A percentile compares a stretch with the other conserved stretches of the same genome.
Evolutionary conservation across 306 rosid species (phyloP).

Genomic region (Malus orientalis): DNA sequence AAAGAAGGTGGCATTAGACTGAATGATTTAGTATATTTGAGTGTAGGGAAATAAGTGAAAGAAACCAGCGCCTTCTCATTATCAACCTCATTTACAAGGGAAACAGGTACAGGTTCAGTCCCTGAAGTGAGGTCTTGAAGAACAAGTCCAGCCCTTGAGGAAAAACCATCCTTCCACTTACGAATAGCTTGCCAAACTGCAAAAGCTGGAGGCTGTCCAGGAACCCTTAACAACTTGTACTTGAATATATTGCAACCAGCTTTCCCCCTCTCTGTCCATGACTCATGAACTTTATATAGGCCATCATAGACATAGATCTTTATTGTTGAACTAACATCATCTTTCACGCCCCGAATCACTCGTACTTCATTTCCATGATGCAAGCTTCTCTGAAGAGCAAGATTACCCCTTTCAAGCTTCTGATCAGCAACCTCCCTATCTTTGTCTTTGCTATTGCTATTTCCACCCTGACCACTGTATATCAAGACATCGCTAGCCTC

Average conservation of each 20-base stretch:
- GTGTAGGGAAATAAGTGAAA: constrained; percentile 45
- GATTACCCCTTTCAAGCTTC: constrained; percentile 73
- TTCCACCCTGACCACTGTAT: constrained; percentile 66
- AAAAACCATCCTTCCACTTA: constrained; percentile 32
- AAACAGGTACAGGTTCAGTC: constrained; percentile 45
- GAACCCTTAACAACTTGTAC: constrained; percentile 55
- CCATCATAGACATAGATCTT: constrained; percentile 70
- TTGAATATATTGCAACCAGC: constrained; percentile 55
- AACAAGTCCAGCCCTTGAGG: constrained; percentile 47
- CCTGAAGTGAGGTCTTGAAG: constrained; percentile 48
- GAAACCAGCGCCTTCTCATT: constrained; percentile 37
- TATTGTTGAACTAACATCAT: constrained; percentile 15
- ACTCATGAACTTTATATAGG: constrained; percentile 42
- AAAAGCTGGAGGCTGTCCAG: constrained; percentile 47
- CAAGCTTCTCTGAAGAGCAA: constrained; percentile 51
- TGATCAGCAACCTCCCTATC: constrained; percentile 48
- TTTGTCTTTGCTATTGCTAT: constrained; percentile 27
- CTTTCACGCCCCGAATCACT: constrained; percentile 55
- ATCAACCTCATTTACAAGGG: constrained; percentile 64
- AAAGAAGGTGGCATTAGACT: constrained; percentile 22
- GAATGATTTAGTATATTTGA: constrained; percentile 34
- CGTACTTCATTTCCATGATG: constrained; percentile 40
- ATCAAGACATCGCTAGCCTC: constrained; percentile 44
- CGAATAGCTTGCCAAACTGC: constrained; percentile 39
- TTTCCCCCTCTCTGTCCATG: constrained; percentile 51